Evolutionary conservation across 805 yeast genomes (phyloP).

Genomic region (Cyberlindnera misumaiensis): DNA sequence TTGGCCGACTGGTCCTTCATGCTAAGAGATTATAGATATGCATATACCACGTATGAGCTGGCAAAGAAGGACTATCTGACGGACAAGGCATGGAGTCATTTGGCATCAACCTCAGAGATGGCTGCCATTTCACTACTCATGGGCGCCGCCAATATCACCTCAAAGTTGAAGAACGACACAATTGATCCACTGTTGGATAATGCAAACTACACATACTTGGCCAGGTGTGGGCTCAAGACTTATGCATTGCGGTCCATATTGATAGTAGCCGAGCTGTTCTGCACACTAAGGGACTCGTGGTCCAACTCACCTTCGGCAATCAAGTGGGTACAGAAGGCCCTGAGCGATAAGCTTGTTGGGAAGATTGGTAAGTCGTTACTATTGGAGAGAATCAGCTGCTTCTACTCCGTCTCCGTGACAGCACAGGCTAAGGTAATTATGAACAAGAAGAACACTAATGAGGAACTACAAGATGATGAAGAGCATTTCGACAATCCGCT

Average conservation of each 20-base stretch:
- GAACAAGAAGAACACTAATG: slow-evolving; percentile 21
- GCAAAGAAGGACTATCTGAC: slow-evolving; percentile 69
- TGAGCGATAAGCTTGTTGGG: slow-evolving; percentile 39
- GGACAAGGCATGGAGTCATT: slow-evolving; percentile 74
- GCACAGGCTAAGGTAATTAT: slow-evolving; percentile 28
- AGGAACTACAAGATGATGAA: slow-evolving; percentile 5
- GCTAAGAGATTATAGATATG: slow-evolving; percentile 81
- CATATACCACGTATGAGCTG: slow-evolving; percentile 77
- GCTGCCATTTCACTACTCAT: slow-evolving; percentile 67
- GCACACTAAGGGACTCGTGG: slow-evolving; percentile 35
- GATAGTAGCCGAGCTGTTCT: slow-evolving; percentile 63
- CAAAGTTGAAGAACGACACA: slow-evolving; percentile 36
- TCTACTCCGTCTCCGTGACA: slow-evolving; percentile 38
- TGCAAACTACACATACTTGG: slow-evolving; percentile 64
- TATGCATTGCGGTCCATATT: slow-evolving; percentile 66
- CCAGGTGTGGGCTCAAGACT: slow-evolving; percentile 61
- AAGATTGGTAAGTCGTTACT: slow-evolving; percentile 42
- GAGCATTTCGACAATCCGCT: slow-evolving; percentile 24
- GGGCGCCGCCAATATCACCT: slow-evolving; percentile 39
- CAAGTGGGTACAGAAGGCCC: slow-evolving; percentile 38
- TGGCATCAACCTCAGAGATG: slow-evolving; percentile 87
- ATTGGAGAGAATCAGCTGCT: slow-evolving; percentile 47
- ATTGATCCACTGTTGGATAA: slow-evolving; percentile 50
- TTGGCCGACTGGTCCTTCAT: slow-evolving; percentile 91
- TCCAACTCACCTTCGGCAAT: slow-evolving; percentile 35